These are phyloP conservation scores for Daldinia sp. DNA, from an alignment of 2,329 filamentous ascomycete species.

Conservation along the genomic window DNA sequence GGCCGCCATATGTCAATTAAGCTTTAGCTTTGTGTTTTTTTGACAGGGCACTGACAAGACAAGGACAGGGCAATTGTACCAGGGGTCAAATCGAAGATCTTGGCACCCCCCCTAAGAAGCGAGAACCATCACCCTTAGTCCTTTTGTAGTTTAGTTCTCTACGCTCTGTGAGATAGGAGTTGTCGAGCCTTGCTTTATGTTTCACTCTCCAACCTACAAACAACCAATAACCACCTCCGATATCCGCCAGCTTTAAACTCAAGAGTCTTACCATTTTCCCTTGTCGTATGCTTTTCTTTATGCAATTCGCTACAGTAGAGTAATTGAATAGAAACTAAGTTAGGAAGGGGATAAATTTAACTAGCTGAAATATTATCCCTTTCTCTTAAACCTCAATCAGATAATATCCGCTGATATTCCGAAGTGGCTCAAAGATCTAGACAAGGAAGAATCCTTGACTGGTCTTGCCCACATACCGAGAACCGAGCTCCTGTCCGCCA, in stretches of 20 bases:
- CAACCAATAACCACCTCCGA: constrained; percentile 9
- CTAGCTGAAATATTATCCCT: background rate
- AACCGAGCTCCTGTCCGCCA: constrained; percentile 26
- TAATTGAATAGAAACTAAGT: background rate
- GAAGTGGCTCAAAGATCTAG: constrained; percentile 11
- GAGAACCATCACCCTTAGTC: constrained; percentile 12
- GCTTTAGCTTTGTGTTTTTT: constrained; percentile 7
- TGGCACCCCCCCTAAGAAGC: constrained; percentile 14
- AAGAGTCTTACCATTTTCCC: constrained; percentile 28
- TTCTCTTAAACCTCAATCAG: constrained; percentile 5
- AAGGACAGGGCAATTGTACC: constrained; percentile 6
- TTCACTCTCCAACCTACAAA: constrained; percentile 30
- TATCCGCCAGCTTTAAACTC: constrained; percentile 12
- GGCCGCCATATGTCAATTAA: constrained; percentile 29
- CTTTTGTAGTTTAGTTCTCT: constrained; percentile 12
- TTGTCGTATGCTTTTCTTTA: background rate
- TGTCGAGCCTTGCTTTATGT: constrained; percentile 20
- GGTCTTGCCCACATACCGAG: constrained; percentile 31
- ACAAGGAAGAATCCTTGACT: constrained; percentile 23
- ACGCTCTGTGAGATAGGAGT: background rate
- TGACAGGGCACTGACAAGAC: background rate
- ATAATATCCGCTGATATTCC: constrained; percentile 20
- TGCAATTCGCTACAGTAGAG: background rate
- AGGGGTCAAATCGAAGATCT: constrained; percentile 16
- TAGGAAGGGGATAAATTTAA: background rate